phyloP scores from a whole-genome alignment of 306 rosid species.

The Gillenia trifoliata region DNA sequence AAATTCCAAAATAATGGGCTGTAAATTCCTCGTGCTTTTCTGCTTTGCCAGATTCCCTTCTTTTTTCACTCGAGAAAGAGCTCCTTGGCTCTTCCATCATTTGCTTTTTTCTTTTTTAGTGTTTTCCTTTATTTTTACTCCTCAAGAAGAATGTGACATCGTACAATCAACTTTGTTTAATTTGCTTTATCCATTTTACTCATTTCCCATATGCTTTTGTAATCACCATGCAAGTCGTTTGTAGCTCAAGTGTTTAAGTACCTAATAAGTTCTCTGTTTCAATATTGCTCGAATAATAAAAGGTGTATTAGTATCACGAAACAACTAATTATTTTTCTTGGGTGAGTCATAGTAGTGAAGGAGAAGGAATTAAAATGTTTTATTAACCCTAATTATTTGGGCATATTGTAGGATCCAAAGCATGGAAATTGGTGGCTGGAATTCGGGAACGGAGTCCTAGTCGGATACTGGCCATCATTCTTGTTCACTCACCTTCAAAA shows the following conservation, averaged over 20 bases:
- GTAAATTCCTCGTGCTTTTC: slow-evolving; percentile 35
- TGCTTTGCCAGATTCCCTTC: slow-evolving; percentile 66
- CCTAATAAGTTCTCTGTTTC: not conserved
- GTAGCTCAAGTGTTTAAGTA: not conserved
- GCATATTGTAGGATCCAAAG: slow-evolving; percentile 64
- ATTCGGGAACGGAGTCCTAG: slow-evolving; percentile 66
- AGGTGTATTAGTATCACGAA: not conserved
- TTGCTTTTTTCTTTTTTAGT: slow-evolving; percentile 7
- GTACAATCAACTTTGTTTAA: not conserved
- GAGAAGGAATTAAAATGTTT: not conserved
- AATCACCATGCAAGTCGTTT: not conserved
- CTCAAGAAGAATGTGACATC: not conserved
- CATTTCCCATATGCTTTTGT: not conserved
- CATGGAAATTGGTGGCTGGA: slow-evolving; percentile 99
- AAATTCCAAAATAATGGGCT: slow-evolving; percentile 28
- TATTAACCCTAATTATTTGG: not conserved
- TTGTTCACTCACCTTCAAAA: slow-evolving; percentile 67
- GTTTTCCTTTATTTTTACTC: slow-evolving; percentile 12
- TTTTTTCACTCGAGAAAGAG: slow-evolving; percentile 35
- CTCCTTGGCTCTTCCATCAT: slow-evolving; percentile 25
- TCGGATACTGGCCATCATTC: slow-evolving; percentile 93
- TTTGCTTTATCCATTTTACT: not conserved
- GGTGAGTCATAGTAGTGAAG: slow-evolving; percentile 9
- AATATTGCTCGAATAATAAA: not conserved
- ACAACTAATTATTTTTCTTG: not conserved